Evolutionary conservation across 192 early-diverging fungal species (phyloP).

Genomic region (Linnemannia zychae): DNA sequence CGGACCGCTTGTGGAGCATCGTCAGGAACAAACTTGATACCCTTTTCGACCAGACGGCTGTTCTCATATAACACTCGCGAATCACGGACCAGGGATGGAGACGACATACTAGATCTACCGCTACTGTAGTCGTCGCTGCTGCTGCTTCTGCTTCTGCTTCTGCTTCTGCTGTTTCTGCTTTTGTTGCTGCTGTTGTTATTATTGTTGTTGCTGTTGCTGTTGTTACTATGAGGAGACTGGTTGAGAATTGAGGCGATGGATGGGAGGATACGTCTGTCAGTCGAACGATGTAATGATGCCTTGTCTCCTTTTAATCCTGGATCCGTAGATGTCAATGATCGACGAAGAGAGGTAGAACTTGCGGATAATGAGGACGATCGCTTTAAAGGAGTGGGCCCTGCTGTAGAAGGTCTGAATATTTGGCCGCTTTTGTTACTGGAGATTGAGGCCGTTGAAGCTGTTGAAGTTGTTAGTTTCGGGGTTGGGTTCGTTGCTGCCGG

Average conservation of each 20-base stretch:
- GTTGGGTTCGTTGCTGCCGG: too few species aligned
- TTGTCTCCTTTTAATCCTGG: background rate
- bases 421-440: background rate
- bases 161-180: background rate
- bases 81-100: background rate
- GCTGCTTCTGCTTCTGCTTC: too few species aligned
- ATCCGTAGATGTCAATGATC: too few species aligned
- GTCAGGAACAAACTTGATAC: background rate
- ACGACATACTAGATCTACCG: background rate
- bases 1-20: background rate
- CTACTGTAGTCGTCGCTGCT: background rate
- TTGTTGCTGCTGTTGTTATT: too few species aligned
- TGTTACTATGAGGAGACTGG: background rate
- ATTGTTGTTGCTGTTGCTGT: background rate
- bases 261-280: background rate
- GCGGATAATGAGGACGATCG: background rate
- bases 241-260: background rate
- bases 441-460: too few species aligned
- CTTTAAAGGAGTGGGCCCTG: background rate
- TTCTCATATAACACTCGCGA: background rate
- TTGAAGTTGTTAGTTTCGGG: too few species aligned
- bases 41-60: background rate
- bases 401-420: background rate
- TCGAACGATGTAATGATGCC: background rate
- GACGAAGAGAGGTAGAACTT: too few species aligned